phyloP scores from a whole-genome alignment of 805 yeast species.

The Yamadazyma sp. region DNA sequence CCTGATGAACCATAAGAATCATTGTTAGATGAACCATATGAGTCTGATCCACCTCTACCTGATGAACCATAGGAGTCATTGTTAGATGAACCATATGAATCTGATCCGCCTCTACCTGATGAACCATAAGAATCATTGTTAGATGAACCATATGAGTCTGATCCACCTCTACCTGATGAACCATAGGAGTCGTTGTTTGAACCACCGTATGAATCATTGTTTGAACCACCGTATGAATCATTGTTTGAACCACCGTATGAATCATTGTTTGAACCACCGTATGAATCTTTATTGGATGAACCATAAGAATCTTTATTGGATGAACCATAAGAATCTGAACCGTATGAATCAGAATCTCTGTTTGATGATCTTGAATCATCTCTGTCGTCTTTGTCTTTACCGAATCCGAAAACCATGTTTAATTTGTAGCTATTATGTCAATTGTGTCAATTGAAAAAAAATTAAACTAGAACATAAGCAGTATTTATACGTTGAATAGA shows the following conservation, averaged over 20 bases:
- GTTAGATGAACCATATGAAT: slow-evolving; percentile 9
- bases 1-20: slow-evolving; percentile 23
- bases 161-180: background rate
- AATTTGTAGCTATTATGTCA: background rate
- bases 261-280: slow-evolving; percentile 1
- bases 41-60: slow-evolving; percentile 5
- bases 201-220: slow-evolving; percentile 18
- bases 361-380: slow-evolving; percentile 17
- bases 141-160: slow-evolving; percentile 11
- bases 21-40: slow-evolving; percentile 10
- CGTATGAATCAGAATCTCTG: slow-evolving; percentile 12
- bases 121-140: slow-evolving; percentile 19
- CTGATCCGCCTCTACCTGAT: slow-evolving; percentile 6
- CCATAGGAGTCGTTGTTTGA: slow-evolving; percentile 17
- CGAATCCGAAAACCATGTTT: slow-evolving; percentile 34
- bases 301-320: slow-evolving; percentile 16
- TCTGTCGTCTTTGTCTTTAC: slow-evolving; percentile 18
- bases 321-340: slow-evolving; percentile 18
- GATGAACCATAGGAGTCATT: slow-evolving; percentile 11
- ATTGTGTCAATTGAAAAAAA: background rate
- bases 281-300: slow-evolving; percentile 12
- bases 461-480: no score
- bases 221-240: slow-evolving; percentile 14
- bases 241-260: slow-evolving; percentile 11
- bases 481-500: no score